Base-by-base conservation (phyloP, 2,329 filamentous ascomycete genomes). In the Penicillium sp. region DNA sequence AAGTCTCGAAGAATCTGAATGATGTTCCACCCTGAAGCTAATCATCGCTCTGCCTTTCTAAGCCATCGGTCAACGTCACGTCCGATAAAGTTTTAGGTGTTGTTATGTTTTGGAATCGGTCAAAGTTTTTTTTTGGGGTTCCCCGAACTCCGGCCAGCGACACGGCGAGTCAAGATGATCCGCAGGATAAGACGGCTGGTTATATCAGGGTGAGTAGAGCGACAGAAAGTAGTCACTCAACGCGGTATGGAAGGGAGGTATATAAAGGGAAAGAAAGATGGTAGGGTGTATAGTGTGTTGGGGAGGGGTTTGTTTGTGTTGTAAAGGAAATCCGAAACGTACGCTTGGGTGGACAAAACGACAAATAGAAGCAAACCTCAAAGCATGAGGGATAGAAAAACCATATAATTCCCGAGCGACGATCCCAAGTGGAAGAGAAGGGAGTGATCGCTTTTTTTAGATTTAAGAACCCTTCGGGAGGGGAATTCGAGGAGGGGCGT, bases 1-100 rank as follows among this genome's bases (percentile, higher is more conserved):
- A 67, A 69, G 66, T 73, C 67, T 73, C 68, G 72, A 70, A 67
- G 68, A 73, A 69, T 74, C 69, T 75, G 69, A 73, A 69, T 71
- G 71, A 67, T 75, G 71, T 74, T 75, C 70, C 72, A 73, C 73
- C 71, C 72, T 72, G 71, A 73, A 69, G 73, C 73, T 76, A 73
- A 74, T 75, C 73, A 76, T 76, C 72, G 72, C 73, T 75, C 73
- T 75, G 70, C 69, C 67, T 74, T 70, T 67, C 66, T 69, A 64
- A 57, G 62, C 61, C 53, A 67, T 67, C 60, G 57, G 68, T 73
- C 68, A 73, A 70, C 59, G 58, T 57, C 40, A 69, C 60, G 58
- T 57, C 33, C 31, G 51, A 42, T 50, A 25, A 56, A 33, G 31
- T 35, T 7, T 46, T 19, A 21, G 33, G 29, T 42, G 42, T 53